Evolutionary conservation across 441 rosid genomes (phyloP).

Genomic region (Lepidium campestre): DNA sequence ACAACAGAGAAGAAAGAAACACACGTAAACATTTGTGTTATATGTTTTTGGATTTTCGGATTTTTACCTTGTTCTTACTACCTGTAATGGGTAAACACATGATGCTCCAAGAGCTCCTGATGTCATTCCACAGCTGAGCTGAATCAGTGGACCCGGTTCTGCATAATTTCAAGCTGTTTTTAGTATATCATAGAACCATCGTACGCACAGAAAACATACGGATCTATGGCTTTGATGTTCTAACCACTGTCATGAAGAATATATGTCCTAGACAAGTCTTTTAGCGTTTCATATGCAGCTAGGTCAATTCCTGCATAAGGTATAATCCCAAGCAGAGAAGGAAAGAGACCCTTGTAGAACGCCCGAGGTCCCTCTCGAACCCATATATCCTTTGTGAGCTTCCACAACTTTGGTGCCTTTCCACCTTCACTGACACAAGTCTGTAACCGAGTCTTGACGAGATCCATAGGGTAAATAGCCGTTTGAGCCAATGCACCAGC

Average conservation of each 20-base stretch:
- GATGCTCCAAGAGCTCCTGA: conserved; percentile 95
- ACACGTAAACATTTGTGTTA: background rate
- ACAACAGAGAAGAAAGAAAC: background rate
- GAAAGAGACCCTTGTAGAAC: conserved; percentile 88
- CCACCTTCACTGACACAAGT: conserved; percentile 68
- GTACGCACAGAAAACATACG: background rate
- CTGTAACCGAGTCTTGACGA: conserved; percentile 88
- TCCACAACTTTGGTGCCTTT: conserved; percentile 56
- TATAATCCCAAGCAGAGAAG: conserved; percentile 91
- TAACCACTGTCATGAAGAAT: conserved; percentile 69
- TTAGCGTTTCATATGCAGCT: conserved; percentile 86
- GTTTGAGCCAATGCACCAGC: conserved; percentile 96
- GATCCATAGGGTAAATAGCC: conserved; percentile 85
- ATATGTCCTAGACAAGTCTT: conserved; percentile 75
- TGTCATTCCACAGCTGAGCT: conserved; percentile 80
- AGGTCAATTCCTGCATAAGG: conserved; percentile 96
- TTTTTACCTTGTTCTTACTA: conserved; percentile 81
- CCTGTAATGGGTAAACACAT: conserved; percentile 95
- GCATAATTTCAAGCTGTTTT: conserved; percentile 4
- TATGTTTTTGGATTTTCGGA: background rate
- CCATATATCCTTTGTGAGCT: conserved; percentile 72
- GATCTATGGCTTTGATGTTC: conserved; percentile 6
- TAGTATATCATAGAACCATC: conserved; percentile 3
- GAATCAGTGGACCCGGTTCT: conserved; percentile 88
- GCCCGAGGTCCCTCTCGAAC: conserved; percentile 91